These are phyloP conservation scores for Pythium aphanidermatum DNA, from an alignment of 352 stramenopile species.

Conservation along the genomic window DNA sequence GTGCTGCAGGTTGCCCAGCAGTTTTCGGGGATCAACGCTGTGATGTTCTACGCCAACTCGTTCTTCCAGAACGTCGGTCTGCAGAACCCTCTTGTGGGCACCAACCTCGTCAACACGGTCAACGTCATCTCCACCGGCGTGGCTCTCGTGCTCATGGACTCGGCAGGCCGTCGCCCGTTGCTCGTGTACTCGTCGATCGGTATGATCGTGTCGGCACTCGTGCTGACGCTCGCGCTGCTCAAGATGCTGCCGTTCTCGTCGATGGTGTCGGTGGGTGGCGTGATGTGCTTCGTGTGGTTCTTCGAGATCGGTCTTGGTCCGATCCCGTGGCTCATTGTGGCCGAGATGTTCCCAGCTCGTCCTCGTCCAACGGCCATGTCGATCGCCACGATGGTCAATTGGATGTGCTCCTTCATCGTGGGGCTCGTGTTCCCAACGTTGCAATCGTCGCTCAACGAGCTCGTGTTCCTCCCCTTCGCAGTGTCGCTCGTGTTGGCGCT, in stretches of 20 bases:
- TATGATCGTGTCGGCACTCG: constrained; percentile 34
- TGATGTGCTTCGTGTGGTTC: constrained; percentile 50
- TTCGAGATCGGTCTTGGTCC: constrained; percentile 56
- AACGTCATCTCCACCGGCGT: constrained; percentile 45
- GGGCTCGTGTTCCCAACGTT: constrained; percentile 87
- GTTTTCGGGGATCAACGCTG: constrained; percentile 38
- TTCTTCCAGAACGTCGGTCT: constrained; percentile 40
- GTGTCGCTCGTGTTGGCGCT: constrained; percentile 48
- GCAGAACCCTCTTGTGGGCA: constrained; percentile 29
- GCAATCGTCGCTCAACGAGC: constrained; percentile 63
- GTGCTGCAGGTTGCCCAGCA: constrained; percentile 35
- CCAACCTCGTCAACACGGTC: constrained; percentile 29
- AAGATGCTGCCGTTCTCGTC: constrained; percentile 35
- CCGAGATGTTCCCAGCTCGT: constrained; percentile 90
- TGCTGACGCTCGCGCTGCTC: constrained; percentile 36
- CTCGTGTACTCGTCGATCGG: constrained; percentile 37
- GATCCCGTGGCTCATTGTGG: constrained; percentile 91
- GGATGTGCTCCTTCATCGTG: constrained; percentile 91
- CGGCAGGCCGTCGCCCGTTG: constrained; percentile 30
- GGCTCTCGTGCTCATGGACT: constrained; percentile 41
- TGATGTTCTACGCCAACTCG: constrained; percentile 45
- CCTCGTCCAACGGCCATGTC: constrained; percentile 81
- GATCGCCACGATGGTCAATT: constrained; percentile 87
- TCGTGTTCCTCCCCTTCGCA: constrained; percentile 82
- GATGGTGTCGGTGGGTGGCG: constrained; percentile 36